phyloP scores from a whole-genome alignment of 495 filamentous ascomycete genomes.

The Aspergillus bertholletiae region DNA sequence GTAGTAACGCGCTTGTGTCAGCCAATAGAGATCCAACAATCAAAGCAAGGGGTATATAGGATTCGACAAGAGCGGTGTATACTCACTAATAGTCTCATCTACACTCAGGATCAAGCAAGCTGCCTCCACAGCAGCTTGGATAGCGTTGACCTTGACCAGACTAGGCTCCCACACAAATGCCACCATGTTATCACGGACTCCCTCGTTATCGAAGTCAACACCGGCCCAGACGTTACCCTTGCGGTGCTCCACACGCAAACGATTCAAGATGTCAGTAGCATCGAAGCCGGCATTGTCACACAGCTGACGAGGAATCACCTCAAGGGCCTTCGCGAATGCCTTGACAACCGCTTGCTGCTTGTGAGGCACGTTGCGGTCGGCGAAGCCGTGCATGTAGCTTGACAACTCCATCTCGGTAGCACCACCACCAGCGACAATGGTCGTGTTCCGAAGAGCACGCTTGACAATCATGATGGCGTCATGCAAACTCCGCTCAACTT shows the following conservation, averaged over 20 bases:
- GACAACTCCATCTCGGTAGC: constrained; percentile 97
- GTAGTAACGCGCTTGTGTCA: constrained; percentile 11
- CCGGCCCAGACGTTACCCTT: constrained; percentile 91
- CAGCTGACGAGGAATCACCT: constrained; percentile 93
- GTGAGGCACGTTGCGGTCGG: constrained; percentile 85
- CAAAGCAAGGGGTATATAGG: not conserved
- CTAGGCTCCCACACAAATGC: constrained; percentile 96
- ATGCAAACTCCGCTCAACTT: constrained; percentile 94
- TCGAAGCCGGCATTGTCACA: constrained; percentile 99
- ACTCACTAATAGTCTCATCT: constrained; percentile 89
- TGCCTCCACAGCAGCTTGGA: constrained; percentile 93
- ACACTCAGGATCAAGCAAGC: constrained; percentile 92
- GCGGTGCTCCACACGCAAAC: constrained; percentile 88
- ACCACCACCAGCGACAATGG: constrained; percentile 92
- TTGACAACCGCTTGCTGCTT: constrained; percentile 98
- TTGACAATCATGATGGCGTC: constrained; percentile 99
- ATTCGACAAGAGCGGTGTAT: not conserved
- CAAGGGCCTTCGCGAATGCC: constrained; percentile 93
- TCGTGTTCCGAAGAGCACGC: constrained; percentile 88
- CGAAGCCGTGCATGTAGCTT: constrained; percentile 84
- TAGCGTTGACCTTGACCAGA: constrained; percentile 94
- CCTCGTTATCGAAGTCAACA: constrained; percentile 91
- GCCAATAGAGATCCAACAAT: not conserved
- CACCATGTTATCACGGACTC: constrained; percentile 86
- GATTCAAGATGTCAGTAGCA: constrained; percentile 94